Percentiles rank a stretch among this genome's conserved stretches.
phyloP scores from a whole-genome alignment of 2,329 filamentous ascomycete species.

The Fusarium sp. region DNA sequence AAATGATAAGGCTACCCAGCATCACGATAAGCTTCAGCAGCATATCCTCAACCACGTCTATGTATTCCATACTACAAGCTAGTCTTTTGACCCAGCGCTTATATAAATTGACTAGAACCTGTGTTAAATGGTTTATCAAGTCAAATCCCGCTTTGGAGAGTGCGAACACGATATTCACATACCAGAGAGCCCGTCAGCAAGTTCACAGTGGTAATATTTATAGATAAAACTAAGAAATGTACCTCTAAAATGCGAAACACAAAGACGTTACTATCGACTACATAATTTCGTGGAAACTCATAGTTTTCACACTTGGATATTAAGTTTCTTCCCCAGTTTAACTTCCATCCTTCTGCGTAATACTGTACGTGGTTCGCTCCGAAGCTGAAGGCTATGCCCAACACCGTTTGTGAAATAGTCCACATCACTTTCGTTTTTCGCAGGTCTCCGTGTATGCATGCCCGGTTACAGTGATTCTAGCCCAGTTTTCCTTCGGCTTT shows the following conservation, averaged over 20 bases:
- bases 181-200: background rate
- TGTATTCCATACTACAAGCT: too few relatives aligned
- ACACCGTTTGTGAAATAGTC: conserved; percentile 10
- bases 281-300: conserved; percentile 23
- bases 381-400: conserved; percentile 15
- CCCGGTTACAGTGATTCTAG: conserved; percentile 47
- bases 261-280: conserved; percentile 30
- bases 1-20: too few relatives aligned
- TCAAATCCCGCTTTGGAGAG: too few relatives aligned
- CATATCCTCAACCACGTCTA: too few relatives aligned
- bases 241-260: conserved; percentile 2
- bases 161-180: too few relatives aligned
- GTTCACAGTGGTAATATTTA: background rate
- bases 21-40: too few relatives aligned
- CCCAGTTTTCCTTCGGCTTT: conserved; percentile 77
- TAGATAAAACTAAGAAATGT: background rate
- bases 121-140: too few relatives aligned
- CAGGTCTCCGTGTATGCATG: conserved; percentile 22
- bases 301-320: conserved; percentile 22
- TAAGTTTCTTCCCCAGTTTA: conserved; percentile 22
- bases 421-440: conserved; percentile 8
- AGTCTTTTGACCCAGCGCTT: too few relatives aligned
- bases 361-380: conserved; percentile 8
- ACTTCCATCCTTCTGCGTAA: conserved; percentile 3
- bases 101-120: too few relatives aligned